These are phyloP conservation scores for Pichia eremophila DNA, from an alignment of 805 yeast genomes.

Conservation along the genomic window DNA sequence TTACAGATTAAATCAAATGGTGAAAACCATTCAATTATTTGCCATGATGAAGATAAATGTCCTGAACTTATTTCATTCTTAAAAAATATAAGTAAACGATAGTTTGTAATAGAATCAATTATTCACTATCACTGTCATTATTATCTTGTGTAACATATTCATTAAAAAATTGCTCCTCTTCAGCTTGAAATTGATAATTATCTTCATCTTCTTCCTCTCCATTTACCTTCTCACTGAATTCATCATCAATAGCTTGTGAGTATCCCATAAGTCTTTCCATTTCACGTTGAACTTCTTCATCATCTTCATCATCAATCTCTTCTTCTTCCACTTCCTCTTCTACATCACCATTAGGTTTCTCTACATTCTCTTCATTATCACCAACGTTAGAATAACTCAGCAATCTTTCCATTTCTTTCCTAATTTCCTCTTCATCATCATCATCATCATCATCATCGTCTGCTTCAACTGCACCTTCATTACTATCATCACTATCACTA, in stretches of 20 bases:
- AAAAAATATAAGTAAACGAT: not conserved
- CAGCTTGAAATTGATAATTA: not conserved
- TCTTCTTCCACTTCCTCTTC: not conserved
- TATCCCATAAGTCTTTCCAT: conserved; percentile 8
- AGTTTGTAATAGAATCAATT: too few relatives aligned
- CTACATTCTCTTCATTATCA: not conserved
- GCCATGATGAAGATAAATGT: not conserved
- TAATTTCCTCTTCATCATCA: not conserved
- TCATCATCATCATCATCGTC: not conserved
- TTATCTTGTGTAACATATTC: not conserved
- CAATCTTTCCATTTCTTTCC: not conserved
- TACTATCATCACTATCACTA: not conserved
- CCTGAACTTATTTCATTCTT: not conserved
- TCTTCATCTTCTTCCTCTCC: not conserved
- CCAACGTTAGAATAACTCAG: not conserved
- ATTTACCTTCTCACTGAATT: not conserved
- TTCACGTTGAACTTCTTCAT: conserved; percentile 4
- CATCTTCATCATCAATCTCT: conserved; percentile 1
- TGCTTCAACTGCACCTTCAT: not conserved
- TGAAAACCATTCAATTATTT: conserved; percentile 1
- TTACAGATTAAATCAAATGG: conserved; percentile 29
- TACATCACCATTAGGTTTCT: not conserved
- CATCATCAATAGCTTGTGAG: conserved; percentile 3
- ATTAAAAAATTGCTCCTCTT: conserved; percentile 4
- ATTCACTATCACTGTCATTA: conserved; percentile 1